Percentiles rank a stretch among this genome's conserved stretches.
phyloP scores from a whole-genome alignment of 805 yeast species.

The Hanseniaspora occidentalis region DNA sequence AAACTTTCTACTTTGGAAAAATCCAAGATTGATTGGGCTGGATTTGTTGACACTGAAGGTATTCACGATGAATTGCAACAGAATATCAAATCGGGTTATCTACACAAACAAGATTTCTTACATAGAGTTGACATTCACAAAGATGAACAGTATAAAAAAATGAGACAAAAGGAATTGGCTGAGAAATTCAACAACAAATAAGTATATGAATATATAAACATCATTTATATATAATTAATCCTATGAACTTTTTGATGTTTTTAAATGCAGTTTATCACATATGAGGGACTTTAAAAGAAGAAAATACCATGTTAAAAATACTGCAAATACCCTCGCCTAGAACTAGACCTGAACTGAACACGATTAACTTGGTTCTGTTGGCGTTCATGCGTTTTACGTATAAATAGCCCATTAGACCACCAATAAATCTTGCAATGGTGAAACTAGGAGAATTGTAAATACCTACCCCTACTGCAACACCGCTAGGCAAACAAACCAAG shows the following conservation, averaged over 20 bases:
- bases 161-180: constrained; percentile 25
- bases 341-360: constrained; percentile 83
- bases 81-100: constrained; percentile 68
- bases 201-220: background rate
- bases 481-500: constrained; percentile 62
- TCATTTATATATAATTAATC: background rate
- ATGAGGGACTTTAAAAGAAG: constrained; percentile 58
- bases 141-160: constrained; percentile 28
- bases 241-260: background rate
- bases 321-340: constrained; percentile 90
- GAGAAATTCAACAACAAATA: background rate
- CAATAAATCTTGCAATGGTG: constrained; percentile 84
- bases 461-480: constrained; percentile 96
- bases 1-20: constrained; percentile 88
- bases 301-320: constrained; percentile 65
- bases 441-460: constrained; percentile 89
- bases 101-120: constrained; percentile 85
- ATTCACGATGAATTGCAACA: constrained; percentile 69
- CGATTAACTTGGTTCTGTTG: constrained; percentile 59
- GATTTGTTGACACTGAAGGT: constrained; percentile 78
- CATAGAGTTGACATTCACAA: constrained; percentile 47
- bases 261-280: constrained; percentile 16
- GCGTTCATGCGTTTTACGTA: constrained; percentile 36
- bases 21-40: constrained; percentile 89
- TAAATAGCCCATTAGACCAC: constrained; percentile 57